Conservation (phyloP, 2,329 filamentous ascomycete genomes). For the Botryotinia narcissicola region DNA sequence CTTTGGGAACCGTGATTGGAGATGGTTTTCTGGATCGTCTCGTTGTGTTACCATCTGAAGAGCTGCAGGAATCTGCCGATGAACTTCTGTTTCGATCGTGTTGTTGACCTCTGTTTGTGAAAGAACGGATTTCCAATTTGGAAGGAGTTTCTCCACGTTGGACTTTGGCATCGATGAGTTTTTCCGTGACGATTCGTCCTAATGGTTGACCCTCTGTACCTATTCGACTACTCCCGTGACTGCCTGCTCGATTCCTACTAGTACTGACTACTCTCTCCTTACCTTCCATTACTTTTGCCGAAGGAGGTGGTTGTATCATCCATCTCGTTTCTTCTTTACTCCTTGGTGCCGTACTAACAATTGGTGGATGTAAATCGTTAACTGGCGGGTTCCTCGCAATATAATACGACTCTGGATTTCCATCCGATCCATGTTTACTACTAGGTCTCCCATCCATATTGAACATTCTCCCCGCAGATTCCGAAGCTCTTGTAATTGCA, state of each 20-base stretch:
- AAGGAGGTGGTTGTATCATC: constrained; percentile 93
- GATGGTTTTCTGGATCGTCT: constrained; percentile 31
- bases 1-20: constrained; percentile 30
- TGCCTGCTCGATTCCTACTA: constrained; percentile 49
- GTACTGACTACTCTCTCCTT: constrained; percentile 69
- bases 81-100: constrained; percentile 28
- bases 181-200: constrained; percentile 31
- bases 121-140: constrained; percentile 27
- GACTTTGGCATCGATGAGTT: constrained; percentile 35
- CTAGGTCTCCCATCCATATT: constrained; percentile 47
- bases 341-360: constrained; percentile 71
- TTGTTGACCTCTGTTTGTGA: constrained; percentile 23
- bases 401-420: constrained; percentile 36
- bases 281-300: constrained; percentile 86
- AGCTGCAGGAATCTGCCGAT: constrained; percentile 29
- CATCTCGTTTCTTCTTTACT: constrained; percentile 72
- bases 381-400: constrained; percentile 62
- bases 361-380: constrained; percentile 82
- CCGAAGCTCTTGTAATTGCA: constrained; percentile 50
- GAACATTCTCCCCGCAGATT: constrained; percentile 50
- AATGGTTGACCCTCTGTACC: constrained; percentile 12
- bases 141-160: constrained; percentile 35
- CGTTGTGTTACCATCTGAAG: constrained; percentile 22
- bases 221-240: constrained; percentile 45
- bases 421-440: constrained; percentile 22